Evolutionary conservation across 257 asterid species (phyloP), one percentile per base, ranked within the genome.

Genomic region (Nyctanthes arbortristis): DNA sequence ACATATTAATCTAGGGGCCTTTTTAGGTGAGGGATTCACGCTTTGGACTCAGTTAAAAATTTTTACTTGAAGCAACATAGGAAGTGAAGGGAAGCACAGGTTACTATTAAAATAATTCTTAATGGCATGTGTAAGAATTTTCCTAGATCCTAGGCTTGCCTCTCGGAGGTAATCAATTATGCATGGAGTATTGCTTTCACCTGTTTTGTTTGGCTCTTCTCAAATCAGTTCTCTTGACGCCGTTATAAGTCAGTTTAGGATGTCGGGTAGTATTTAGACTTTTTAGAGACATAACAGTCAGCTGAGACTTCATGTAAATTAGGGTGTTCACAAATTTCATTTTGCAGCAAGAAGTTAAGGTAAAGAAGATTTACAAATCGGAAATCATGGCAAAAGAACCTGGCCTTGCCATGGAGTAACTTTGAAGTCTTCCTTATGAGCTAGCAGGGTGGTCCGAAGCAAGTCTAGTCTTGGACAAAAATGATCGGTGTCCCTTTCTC

Each of bases 1-100:
- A 25, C 27, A n/a, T 76, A 58, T 68, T 67, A 62, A 9, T 72
- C 79, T 74, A 58, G 36, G 9, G 66, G n/a, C n/a, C n/a, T n/a
- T n/a, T n/a, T n/a, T 18, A 63, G 32, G 47, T 47, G 33, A 75
- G 28, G 34, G 9, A 49, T 49, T 22, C 36, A 16, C 43, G 47
- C 34, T 39, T 61, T 18, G 32, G 28, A 37, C 43, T 1, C 57
- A 14, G 65, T 34, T 43, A 32, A 39, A 67, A 20, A 57, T 34
- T 62, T 12, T 24, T 34, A 47, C 74, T 62, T 70, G 68, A 75
- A 74, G 66, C 69, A 54, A 43, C 28, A 27, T 2, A 16, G 43
- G 30, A 52, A 27, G 45, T 27, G 10, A 66, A 68, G 39, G 49
- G 69, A 45, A 52, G 59, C 59, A 52, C 59, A 9, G 29, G 30